Percentiles rank a stretch among this genome's conserved stretches.
These are phyloP conservation scores for Waltergamsia citrina DNA, from an alignment of 2,329 filamentous ascomycete species.

Conservation along the genomic window DNA sequence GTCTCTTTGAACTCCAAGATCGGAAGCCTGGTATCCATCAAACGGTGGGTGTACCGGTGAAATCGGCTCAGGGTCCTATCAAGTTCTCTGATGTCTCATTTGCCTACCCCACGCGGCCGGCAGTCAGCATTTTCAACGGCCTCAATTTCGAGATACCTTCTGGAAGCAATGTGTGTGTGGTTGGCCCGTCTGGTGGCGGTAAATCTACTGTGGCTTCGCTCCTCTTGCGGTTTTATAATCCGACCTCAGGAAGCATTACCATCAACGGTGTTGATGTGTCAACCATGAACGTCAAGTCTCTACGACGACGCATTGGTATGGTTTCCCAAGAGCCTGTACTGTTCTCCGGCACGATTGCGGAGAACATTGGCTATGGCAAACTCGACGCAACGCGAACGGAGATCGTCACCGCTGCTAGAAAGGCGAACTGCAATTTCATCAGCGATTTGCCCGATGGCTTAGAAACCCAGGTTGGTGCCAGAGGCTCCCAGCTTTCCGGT, in stretches of 20 bases:
- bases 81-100: conserved; percentile 80
- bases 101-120: conserved; percentile 87
- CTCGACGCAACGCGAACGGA: conserved; percentile 69
- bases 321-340: conserved; percentile 94
- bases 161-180: conserved; percentile 90
- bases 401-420: conserved; percentile 76
- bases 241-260: conserved; percentile 64
- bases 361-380: conserved; percentile 87
- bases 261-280: conserved; percentile 81
- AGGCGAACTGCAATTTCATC: conserved; percentile 95
- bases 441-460: conserved; percentile 92
- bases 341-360: conserved; percentile 74
- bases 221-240: conserved; percentile 82
- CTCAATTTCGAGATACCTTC: conserved; percentile 86
- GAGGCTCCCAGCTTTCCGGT: conserved; percentile 87
- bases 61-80: conserved; percentile 80
- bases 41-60: conserved; percentile 70
- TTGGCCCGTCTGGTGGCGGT: conserved; percentile 89
- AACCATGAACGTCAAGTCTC: conserved; percentile 84
- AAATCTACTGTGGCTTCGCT: conserved; percentile 95
- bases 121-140: conserved; percentile 82
- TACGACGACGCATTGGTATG: conserved; percentile 86
- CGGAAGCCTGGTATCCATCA: conserved; percentile 78
- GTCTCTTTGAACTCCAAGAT: conserved; percentile 92
- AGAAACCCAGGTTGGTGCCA: conserved; percentile 85